Base-by-base conservation (phyloP, 2,329 filamentous ascomycete genomes). In the Xenoacremonium recifei region DNA sequence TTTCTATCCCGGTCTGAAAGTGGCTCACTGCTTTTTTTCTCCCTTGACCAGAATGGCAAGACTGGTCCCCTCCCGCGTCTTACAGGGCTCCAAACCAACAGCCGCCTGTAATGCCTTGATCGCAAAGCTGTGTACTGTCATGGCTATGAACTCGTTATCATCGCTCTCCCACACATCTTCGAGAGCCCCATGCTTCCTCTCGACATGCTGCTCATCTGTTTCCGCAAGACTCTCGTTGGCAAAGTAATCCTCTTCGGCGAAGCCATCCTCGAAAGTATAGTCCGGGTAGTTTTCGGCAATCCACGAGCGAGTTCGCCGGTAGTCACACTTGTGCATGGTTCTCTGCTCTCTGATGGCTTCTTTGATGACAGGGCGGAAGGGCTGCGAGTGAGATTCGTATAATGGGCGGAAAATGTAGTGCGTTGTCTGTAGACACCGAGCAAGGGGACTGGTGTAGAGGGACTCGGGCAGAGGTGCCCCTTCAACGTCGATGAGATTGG, bases 301-400 rank as follows among this genome's bases (percentile, higher is more conserved):
- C 55, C 66, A 73, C 0, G 69, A 64, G 32, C 66, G 68, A 6
- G 65, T 59, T 37, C 71, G 72, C 13, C 80, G 69, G 13, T 75
- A 70, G 57, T 85, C 80, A 56, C 81, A 85, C 0, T 79, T 84
- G 56, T 84, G 80, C 40, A 75, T 67, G 7, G 76, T 80, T 43
- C 81, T 70, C 3, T 76, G 73, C 58, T 85, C 81, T 16, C 82
- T 69, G 12, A 84, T 65, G 4, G 72, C 57, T 44, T 84, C 80
- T 55, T 80, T 82, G 53, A 85, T 61, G 2, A 71, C 62, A 0
- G 79, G 78, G 5, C 58, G 62, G 47, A 79, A 80, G 0, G 66
- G 64, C 10, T 50, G 55, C 59, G 29, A 72, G 49, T 41, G 64
- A 37, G 50, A 45, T 11, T 50, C 41, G 40, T 62, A 51, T 6